Base-by-base conservation (phyloP, 163 green algal genomes). In the Picocystis sp. region DNA sequence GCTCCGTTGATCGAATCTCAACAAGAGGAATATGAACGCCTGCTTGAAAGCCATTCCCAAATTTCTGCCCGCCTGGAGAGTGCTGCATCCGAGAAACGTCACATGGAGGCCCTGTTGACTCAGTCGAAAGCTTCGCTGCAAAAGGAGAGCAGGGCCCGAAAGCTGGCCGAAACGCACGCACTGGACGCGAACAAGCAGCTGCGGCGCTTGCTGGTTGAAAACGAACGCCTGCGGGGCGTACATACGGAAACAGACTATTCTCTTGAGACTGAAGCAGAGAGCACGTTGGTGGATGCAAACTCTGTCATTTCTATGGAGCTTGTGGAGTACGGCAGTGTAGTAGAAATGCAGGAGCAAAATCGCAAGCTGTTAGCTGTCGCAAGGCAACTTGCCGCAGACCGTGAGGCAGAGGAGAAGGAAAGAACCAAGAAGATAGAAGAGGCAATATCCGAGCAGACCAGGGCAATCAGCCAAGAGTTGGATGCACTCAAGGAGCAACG, bases 331-430 rank as follows among this genome's bases (percentile, higher is more conserved):
- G 43, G 14, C 10, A 43, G 66, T 56, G 63, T 81, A 22, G 45
- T 71, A 57, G 64, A 74, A 50, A 64, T 83, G 42, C 67, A 80
- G 55, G 23, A 69, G 48, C 51, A 68, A 52, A 83, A 83, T 52
- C 44, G 53, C 29, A 50, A 70, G 47, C 67, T 76, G 55, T 48
- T 83, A 47, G 62, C 62, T 24, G 62, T 81, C 13, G 76, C 72
- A 34, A 64, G 75, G 22, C 34, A 75, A 45, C 67, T 82, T 50
- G 43, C 50, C 3, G 43, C 47, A 22, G 64, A 73, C 46, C 55
- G 63, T 15, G 72, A 82, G 58, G 19, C 50, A 49, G 34, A 60
- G 34, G 17, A 21, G 9, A 17, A 21, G 11, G 43, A 63, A 2
- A 25, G 51, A 24, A 64, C 41, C 21, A 46, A 63, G 3, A 34